phyloP scores from a whole-genome alignment of 495 filamentous ascomycete species.

The Podospora conica region DNA sequence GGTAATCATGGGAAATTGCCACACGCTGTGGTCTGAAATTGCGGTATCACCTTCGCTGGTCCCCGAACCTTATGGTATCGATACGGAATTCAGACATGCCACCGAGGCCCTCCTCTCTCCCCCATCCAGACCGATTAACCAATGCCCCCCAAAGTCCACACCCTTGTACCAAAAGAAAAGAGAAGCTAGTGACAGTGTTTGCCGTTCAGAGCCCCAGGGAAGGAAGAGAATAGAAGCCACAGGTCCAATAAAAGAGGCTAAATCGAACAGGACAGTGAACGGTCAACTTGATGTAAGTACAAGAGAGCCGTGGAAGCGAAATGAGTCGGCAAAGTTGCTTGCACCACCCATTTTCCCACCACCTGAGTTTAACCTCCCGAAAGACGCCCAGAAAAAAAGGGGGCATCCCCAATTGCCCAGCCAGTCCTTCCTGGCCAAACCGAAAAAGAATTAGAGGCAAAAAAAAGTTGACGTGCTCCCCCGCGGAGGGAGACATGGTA shows the following conservation, averaged over 20 bases:
- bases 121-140: background rate
- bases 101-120: background rate
- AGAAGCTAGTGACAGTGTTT: background rate
- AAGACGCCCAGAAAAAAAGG: background rate
- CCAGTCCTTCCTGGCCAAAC: background rate
- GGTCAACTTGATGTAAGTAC: background rate
- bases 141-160: background rate
- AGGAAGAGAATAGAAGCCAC: background rate
- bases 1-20: slow-evolving; percentile 2
- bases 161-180: background rate
- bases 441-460: background rate
- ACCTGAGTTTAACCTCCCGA: background rate
- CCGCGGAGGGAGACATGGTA: slow-evolving; percentile 8
- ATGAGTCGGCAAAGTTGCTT: background rate
- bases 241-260: background rate
- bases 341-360: background rate
- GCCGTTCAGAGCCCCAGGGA: background rate
- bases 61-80: background rate
- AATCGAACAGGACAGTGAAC: background rate
- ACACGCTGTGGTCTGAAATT: background rate
- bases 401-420: background rate
- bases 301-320: background rate
- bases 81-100: background rate
- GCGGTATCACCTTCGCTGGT: background rate
- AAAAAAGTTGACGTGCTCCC: background rate